Evolutionary conservation across 148 eudicot species (phyloP).

Genomic region (Euryodendron excelsum): DNA sequence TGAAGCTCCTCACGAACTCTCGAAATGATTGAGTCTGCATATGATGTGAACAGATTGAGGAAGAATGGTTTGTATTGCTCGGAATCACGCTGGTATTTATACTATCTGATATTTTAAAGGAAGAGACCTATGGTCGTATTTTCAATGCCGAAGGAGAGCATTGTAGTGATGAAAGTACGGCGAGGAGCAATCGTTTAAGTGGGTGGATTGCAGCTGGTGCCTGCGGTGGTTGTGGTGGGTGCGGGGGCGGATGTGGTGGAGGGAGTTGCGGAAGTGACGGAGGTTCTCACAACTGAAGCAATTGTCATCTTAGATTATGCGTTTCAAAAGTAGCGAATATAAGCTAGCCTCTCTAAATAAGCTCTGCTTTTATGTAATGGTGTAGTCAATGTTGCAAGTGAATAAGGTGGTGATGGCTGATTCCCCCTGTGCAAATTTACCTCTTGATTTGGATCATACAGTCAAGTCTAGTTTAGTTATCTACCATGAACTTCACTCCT

Average conservation of each 20-base stretch:
- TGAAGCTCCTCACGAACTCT: too few relatives aligned
- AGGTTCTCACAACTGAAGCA: background rate
- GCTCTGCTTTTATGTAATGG: too few relatives aligned
- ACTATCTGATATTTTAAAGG: constrained; percentile 34
- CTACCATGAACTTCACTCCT: too few relatives aligned
- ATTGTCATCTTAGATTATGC: too few relatives aligned
- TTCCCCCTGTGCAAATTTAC: too few relatives aligned
- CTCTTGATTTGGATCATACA: too few relatives aligned
- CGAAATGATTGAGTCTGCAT: background rate
- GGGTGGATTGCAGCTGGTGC: constrained; percentile 20
- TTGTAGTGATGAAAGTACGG: background rate
- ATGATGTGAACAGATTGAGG: constrained; percentile 39
- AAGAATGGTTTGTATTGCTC: constrained; percentile 58
- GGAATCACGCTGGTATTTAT: constrained; percentile 46
- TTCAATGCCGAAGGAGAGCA: constrained; percentile 21
- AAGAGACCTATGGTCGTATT: constrained; percentile 37
- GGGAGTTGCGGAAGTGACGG: background rate
- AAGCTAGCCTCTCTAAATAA: too few relatives aligned
- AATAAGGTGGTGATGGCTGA: too few relatives aligned
- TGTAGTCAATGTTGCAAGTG: too few relatives aligned
- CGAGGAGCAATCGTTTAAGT: background rate
- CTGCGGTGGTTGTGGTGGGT: constrained; percentile 7
- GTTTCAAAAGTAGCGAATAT: too few relatives aligned
- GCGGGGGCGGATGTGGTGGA: background rate
- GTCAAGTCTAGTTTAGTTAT: too few relatives aligned